Evolutionary conservation across 257 asterid species (phyloP), one percentile per base, ranked within the genome.

Genomic region (Perilla frutescens): DNA sequence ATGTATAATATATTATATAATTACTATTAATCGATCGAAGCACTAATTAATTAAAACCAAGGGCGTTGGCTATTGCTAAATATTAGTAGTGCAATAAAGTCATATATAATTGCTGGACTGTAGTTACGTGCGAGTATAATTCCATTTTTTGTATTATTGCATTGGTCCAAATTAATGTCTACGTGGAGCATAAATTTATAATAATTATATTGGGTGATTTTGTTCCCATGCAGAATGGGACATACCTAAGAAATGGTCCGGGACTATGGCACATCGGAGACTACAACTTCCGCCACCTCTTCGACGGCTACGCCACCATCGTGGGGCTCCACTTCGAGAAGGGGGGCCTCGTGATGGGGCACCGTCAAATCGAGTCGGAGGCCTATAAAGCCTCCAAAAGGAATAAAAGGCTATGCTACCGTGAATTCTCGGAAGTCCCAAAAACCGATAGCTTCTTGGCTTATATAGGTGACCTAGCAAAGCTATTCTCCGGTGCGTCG

Each of bases 281-380:
- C 80, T 88, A 95, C 87, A 66, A 80, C 80, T 89, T 95, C 86
- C 97, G 96, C 57, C 99, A 95, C 86, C 88, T 95, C 62, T 95
- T 95, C 72, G 99, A 95, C 72, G 99, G 99, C 79, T 95, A 95
- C 75, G 97, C 98, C 68, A 95, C 99, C 62, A 62, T 95, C 8
- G 98, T 95, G 83, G 85, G 98, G 48, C 97, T 95, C 79, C 79
- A 78, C 70, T 95, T 95, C 56, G 82, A 81, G 7, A 44, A 82
- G 26, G 93, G 97, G 9, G 79, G 85, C 11, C 77, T 92, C 44
- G n/a, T 71, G 3, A 95, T 95, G 99, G 90, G 84, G 6, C 99
- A 95, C 81, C 87, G 97, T 1, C 99, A 95, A 64, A 12, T 95
- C 69, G 96, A 92, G 44, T 90, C 99, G 4, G 93, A 90, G 0